Evolutionary conservation across 495 filamentous ascomycete species (phyloP), one percentile per base, ranked within the genome.

Genomic region (Parathielavia appendiculata): DNA sequence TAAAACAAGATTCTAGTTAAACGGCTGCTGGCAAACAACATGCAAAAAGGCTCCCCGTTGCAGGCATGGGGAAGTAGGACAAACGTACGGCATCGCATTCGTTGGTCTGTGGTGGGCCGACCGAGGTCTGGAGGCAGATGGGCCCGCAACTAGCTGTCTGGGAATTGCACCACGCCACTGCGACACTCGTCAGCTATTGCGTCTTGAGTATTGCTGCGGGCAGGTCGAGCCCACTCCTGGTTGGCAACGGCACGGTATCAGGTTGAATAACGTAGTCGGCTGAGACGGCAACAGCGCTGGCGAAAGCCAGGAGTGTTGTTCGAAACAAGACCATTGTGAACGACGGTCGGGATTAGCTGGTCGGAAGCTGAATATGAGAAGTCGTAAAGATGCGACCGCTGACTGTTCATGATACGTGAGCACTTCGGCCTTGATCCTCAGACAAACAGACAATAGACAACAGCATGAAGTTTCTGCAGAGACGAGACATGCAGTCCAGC

Each of bases 71-170:
- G 0, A 16, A 30, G 14, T 6, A 17, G 32, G 5, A 4, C 16
- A 20, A 7, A 75, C 88, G 70, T 80, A 92, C 90, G 16, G 86
- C 62, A 65, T 89, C 79, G 69, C 91, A 95, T 32, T 67, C 75
- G 71, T 96, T 95, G 17, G 69, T 60, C 7, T 70, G 61, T 26
- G 85, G 81, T 5, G 60, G 60, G 40, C 76, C 77, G 12, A 77
- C 72, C 13, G 81, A 66, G 26, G 81, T 67, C 64, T 95, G 88
- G 41, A 86, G 75, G 75, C 91, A 96, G 65, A 96, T 83, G 55
- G 90, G 75, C 8, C 88, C 88, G 69, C 90, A 95, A 50, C 80
- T 73, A 46, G 81, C 80, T 49, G 71, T 76, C 69, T 95, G 86
- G 56, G 80, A 73, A 16, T 69, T 57, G 70, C 90, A 95, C 90